phyloP scores from a whole-genome alignment of 768 basidiomycete genomes.

The Xerocomus spinulosus region DNA sequence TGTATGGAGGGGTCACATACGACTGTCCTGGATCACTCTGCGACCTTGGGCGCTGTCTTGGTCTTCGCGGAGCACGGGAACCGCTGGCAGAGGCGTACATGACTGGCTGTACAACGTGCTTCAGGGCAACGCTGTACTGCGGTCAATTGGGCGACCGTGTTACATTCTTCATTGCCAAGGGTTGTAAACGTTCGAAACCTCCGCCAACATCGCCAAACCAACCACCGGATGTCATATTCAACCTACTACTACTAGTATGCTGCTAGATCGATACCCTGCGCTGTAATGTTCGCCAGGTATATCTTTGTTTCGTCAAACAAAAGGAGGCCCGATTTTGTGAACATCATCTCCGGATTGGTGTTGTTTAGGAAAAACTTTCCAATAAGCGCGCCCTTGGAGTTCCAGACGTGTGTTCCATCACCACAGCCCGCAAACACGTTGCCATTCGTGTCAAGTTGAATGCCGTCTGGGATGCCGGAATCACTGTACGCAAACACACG shows the following conservation, averaged over 20 bases:
- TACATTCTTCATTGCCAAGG: neutral
- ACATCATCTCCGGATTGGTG: slow-evolving; percentile 37
- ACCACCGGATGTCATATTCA: neutral
- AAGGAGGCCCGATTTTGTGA: slow-evolving; percentile 38
- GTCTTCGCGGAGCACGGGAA: slow-evolving; percentile 7
- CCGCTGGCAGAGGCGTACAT: slow-evolving; percentile 14
- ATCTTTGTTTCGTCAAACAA: slow-evolving; percentile 38
- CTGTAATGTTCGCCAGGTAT: slow-evolving; percentile 35
- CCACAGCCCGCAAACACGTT: slow-evolving; percentile 66
- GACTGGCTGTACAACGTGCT: neutral
- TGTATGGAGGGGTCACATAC: slow-evolving; percentile 21
- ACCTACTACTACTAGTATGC: slow-evolving; percentile 1
- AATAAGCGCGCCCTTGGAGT: slow-evolving; percentile 48
- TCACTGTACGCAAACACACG: slow-evolving; percentile 66
- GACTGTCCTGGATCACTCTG: slow-evolving; percentile 24
- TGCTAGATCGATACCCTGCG: slow-evolving; percentile 24
- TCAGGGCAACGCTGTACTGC: neutral
- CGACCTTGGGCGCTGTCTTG: slow-evolving; percentile 13
- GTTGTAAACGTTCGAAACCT: neutral
- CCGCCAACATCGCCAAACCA: neutral
- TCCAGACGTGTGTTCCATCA: slow-evolving; percentile 68
- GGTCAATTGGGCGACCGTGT: neutral
- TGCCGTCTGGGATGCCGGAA: slow-evolving; percentile 62
- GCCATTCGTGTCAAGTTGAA: slow-evolving; percentile 57
- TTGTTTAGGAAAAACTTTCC: slow-evolving; percentile 57